Percentiles rank a stretch among this genome's conserved stretches.
These are phyloP conservation scores for Diaporthe humulicola DNA, from an alignment of 2,329 filamentous ascomycete species.

Conservation along the genomic window DNA sequence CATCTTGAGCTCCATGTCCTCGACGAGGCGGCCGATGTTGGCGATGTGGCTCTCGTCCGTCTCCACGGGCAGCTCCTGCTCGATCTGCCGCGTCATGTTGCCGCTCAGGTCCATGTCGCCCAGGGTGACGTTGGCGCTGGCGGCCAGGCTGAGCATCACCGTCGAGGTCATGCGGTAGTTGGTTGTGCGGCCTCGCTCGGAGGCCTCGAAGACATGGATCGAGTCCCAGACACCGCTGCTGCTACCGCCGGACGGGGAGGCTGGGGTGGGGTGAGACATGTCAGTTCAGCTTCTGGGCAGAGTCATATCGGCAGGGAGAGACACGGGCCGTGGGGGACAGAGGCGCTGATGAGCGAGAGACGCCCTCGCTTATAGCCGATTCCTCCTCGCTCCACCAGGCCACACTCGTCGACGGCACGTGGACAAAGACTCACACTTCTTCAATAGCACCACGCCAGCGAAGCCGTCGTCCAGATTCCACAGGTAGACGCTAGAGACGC, in stretches of 20 bases:
- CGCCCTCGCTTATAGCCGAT: slow-evolving; percentile 24
- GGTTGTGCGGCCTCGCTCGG: slow-evolving; percentile 89
- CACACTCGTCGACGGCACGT: background rate
- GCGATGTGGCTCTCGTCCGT: slow-evolving; percentile 94
- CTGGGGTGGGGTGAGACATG: slow-evolving; percentile 54
- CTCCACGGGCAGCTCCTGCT: slow-evolving; percentile 90
- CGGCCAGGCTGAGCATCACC: slow-evolving; percentile 90
- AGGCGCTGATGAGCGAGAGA: slow-evolving; percentile 25
- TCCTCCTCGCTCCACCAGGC: background rate
- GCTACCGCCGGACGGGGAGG: slow-evolving; percentile 71
- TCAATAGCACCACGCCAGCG: slow-evolving; percentile 93
- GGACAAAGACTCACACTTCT: slow-evolving; percentile 78
- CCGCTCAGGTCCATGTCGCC: slow-evolving; percentile 93
- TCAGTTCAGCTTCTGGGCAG: background rate
- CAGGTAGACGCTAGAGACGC: slow-evolving; percentile 95
- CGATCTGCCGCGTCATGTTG: slow-evolving; percentile 97
- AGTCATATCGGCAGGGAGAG: slow-evolving; percentile 20
- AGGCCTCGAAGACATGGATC: slow-evolving; percentile 98
- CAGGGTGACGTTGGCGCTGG: slow-evolving; percentile 63
- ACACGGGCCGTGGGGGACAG: background rate
- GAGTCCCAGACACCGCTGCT: slow-evolving; percentile 93
- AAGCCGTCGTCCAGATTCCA: slow-evolving; percentile 99
- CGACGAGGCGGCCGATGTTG: slow-evolving; percentile 93
- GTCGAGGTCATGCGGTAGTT: slow-evolving; percentile 99
- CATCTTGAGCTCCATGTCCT: slow-evolving; percentile 99